Evolutionary conservation across 148 eudicot species (phyloP), one percentile per base, ranked within the genome.

Genomic region (Amaranthus hypochondriacus): DNA sequence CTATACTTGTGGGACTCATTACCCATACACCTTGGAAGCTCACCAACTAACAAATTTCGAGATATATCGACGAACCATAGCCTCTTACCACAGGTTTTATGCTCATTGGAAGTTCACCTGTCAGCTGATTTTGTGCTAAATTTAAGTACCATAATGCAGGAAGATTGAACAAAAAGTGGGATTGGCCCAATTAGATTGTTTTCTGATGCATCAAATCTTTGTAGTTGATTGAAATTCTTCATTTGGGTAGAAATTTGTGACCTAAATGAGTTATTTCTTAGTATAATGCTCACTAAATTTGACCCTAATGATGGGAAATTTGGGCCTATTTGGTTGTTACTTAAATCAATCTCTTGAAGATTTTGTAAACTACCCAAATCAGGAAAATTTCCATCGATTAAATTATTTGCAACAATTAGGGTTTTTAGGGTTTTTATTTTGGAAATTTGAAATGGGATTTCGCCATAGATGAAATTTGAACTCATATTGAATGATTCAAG

Each of bases 401-500:
- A 78, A 77, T 95, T 95, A 72, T 84, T 63, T 21, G 80, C 78
- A 69, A 95, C 77, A 62, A 69, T 77, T 55, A 95, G 86, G 43
- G 74, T 80, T 44, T 55, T 80, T 47, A 95, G 71, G 15, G 62
- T 85, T 77, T 68, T 79, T 57, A 92, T 44, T 6, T 75, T 82
- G 9, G 89, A 52, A 9, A 95, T 63, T 5, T 86, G 79, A 51
- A 64, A 12, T 43, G 98, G 96, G 68, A 95, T 83, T 43, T 71
- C 70, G n/a, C 96, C 98, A 71, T 48, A 76, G 0, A 95, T 79
- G 86, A 80, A 92, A 77, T 92, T 92, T 44, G 98, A 88, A 75
- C 96, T 95, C 4, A 90, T 68, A 51, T 92, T 92, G n/a, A 95
- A 80, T 7, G 78, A 62, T 68, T 88, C 81, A 47, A 95, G 90